Conservation (phyloP, 768 basidiomycete genomes). For the Amanita jacksonii region DNA sequence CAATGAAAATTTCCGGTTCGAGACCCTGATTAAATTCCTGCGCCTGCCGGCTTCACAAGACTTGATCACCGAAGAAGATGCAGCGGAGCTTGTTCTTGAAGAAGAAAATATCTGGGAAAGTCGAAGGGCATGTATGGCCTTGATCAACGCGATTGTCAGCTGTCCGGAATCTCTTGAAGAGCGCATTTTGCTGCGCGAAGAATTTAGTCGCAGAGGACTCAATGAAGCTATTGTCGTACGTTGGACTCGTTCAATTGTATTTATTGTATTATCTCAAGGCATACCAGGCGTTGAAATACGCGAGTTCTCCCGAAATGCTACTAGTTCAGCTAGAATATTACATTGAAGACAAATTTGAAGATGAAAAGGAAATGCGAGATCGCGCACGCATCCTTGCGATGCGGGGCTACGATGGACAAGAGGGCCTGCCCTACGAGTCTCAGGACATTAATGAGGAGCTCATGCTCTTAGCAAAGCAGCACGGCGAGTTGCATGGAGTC, state of each 20-base stretch:
- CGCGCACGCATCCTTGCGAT: constrained; percentile 32
- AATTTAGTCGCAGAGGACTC: constrained; percentile 71
- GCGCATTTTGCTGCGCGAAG: constrained; percentile 70
- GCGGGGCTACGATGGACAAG: constrained; percentile 19
- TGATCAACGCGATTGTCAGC: constrained; percentile 73
- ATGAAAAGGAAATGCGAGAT: constrained; percentile 78
- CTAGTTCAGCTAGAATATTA: constrained; percentile 76
- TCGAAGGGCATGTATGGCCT: constrained; percentile 60
- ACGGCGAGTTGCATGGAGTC: constrained; percentile 51
- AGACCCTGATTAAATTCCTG: constrained; percentile 59
- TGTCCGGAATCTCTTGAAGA: constrained; percentile 73
- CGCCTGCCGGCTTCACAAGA: constrained; percentile 38
- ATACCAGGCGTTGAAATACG: constrained; percentile 59
- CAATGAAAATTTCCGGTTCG: constrained; percentile 73
- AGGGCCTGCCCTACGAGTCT: constrained; percentile 35
- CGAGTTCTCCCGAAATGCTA: constrained; percentile 62
- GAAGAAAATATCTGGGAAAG: constrained; percentile 79
- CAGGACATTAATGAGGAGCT: constrained; percentile 52
- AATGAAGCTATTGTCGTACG: constrained; percentile 80
- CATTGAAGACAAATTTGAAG: constrained; percentile 83
- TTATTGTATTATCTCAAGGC: not conserved
- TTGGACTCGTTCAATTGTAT: constrained; percentile 9
- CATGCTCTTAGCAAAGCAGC: constrained; percentile 47
- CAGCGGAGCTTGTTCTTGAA: constrained; percentile 32
- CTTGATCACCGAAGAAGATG: constrained; percentile 23